phyloP scores from a whole-genome alignment of 2,329 filamentous ascomycete species.

The Monosporascus sp. region DNA sequence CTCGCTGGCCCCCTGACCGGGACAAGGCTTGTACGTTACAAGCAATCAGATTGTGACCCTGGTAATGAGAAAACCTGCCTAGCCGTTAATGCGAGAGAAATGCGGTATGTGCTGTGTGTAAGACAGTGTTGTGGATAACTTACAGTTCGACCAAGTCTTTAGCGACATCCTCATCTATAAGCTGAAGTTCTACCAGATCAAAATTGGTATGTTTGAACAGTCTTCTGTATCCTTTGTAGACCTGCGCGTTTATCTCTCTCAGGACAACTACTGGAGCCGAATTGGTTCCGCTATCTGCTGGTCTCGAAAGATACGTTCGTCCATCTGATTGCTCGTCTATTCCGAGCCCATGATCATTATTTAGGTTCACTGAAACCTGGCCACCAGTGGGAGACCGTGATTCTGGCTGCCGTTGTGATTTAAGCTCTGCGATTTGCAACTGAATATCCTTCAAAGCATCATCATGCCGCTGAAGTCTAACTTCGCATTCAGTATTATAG shows the following conservation, averaged over 20 bases:
- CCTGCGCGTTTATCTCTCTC: constrained; percentile 26
- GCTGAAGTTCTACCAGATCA: constrained; percentile 25
- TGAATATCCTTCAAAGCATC: constrained; percentile 22
- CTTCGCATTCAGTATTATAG: neutral
- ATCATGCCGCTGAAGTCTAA: constrained; percentile 22
- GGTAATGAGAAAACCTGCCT: constrained; percentile 23
- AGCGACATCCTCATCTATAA: constrained; percentile 26
- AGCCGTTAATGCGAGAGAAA: neutral
- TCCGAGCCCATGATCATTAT: constrained; percentile 4
- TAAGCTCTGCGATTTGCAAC: constrained; percentile 16
- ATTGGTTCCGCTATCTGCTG: constrained; percentile 26
- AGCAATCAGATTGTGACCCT: constrained; percentile 24
- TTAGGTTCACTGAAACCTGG: constrained; percentile 3
- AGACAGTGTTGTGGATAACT: constrained; percentile 5
- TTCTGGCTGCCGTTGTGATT: constrained; percentile 3
- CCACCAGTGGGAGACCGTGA: constrained; percentile 1
- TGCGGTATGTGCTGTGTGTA: neutral
- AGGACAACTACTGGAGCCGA: constrained; percentile 27
- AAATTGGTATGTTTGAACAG: constrained; percentile 21
- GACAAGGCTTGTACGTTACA: constrained; percentile 19
- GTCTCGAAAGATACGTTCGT: constrained; percentile 23
- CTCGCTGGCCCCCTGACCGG: constrained; percentile 28
- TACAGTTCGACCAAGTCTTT: constrained; percentile 26
- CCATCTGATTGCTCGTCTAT: constrained; percentile 11
- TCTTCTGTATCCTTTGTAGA: constrained; percentile 22